Base-by-base conservation (phyloP, 257 asterid species). In the Nicotiana benthamiana region DNA sequence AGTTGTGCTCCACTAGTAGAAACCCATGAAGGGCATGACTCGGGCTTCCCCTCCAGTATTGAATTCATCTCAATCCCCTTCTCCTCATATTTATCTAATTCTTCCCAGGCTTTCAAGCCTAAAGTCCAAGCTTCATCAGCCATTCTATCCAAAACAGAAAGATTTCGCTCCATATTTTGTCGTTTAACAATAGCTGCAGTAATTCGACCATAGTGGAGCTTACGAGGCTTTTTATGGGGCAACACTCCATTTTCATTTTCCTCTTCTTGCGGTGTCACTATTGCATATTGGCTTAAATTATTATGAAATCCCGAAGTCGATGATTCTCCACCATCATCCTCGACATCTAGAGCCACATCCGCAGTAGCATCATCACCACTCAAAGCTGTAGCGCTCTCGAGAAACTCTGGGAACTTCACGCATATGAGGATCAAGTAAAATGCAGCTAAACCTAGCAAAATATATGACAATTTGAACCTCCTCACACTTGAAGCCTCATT, bases 21-120 rank as follows among this genome's bases (percentile, higher is more conserved):
- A 82, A 96, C 92, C 95, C 95, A 94, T 11, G 99, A 94, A 85
- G 99, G 97, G 66, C 99, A 96, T 27, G 98, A 88, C 88, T 96
- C 97, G 0, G 94, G 97, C 87, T 96, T 93, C 77, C 96, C 95
- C 83, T 92, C 99, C n/a, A 90, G 91, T 82, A 91, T 86, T 34
- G 92, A 84, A 78, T 89, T 88, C 96, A 92, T 89, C 80, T 84
- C 89, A 74, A 90, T 88, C 80, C 88, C 94, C 81, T 87, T 85
- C 24, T 84, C 92, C 20, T 87, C 89, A 67, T 88, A 91, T 70
- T 92, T 85, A 59, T 87, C 89, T 72, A 90, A 91, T 87, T 96
- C 98, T 83, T 92, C 89, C 99, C 99, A 96, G 16, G 98, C 98
- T 89, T 95, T 92, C 80, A 76, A 64, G 75, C 98, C 98, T 83